Conservation (phyloP, 345 rosid genomes). For the Syzygium jambos region DNA sequence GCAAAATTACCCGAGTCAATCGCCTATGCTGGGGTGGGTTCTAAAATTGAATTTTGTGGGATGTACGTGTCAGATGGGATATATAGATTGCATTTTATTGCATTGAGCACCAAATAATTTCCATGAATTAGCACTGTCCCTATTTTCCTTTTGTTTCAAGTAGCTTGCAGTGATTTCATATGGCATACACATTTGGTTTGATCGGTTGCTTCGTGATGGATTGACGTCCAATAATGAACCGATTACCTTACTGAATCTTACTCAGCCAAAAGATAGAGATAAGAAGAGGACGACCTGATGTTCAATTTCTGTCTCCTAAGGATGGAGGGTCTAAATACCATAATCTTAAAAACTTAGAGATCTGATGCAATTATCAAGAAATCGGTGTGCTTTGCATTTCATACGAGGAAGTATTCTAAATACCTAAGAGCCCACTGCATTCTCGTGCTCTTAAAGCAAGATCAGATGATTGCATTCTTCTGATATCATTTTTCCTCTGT, state of each 20-base stretch:
- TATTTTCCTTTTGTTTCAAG: not conserved
- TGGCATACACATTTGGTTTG: not conserved
- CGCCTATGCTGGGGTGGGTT: slow-evolving; percentile 82
- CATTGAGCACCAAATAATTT: not conserved
- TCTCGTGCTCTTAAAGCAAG: not conserved
- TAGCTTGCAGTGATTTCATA: not conserved
- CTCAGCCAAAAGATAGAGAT: not conserved
- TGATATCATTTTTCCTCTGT: not conserved
- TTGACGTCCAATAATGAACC: not conserved
- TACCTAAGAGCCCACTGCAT: not conserved
- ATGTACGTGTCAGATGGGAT: not conserved
- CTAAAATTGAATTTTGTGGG: not conserved
- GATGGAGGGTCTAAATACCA: not conserved
- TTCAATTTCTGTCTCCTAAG: not conserved
- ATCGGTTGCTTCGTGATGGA: not conserved
- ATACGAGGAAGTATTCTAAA: not conserved
- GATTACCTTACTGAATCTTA: not conserved
- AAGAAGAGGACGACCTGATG: not conserved
- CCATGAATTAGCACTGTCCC: not conserved
- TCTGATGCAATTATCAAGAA: not conserved
- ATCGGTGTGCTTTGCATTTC: not conserved
- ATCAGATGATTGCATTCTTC: not conserved
- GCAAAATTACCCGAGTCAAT: slow-evolving; percentile 47
- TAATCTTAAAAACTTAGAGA: not conserved
- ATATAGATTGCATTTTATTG: not conserved